Evolutionary conservation across 805 yeast species (phyloP), one percentile per base, ranked within the genome.

Genomic region (Candida chilensis): DNA sequence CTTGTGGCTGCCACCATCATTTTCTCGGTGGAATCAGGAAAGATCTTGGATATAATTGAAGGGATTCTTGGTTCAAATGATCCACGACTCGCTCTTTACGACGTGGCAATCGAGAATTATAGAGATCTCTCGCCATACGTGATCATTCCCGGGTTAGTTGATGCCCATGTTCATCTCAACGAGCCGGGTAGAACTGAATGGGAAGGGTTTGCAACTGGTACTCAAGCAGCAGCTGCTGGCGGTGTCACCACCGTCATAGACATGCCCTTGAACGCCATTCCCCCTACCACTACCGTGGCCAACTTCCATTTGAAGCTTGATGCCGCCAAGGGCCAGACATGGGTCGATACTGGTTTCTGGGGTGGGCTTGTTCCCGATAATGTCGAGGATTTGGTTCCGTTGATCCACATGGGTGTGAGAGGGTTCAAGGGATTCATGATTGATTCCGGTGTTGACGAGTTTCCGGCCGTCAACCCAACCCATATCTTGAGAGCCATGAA

Each of bases 171-270:
- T 16, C 97, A 88, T 47, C 60, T 88, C 42, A 90, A 90, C 52
- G 97, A 90, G 47, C 96, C 97, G 0, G 97, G 97, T n/a, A 64
- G 96, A 42, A 88, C 96, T 1, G 95, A 87, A 38, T 88, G 97
- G 97, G 97, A 88, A 54, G 97, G 97, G 2, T 88, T 90, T 50
- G 95, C 78, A n/a, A 81, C 95, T 0, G 97, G 97, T 0, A 88
- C 97, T 0, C 78, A 79, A 48, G 83, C 95, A 2, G 96, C 96
- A 0, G 94, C 94, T 0, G 68, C 88, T 9, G 97, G 97, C 12
- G 97, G 97, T 34, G 96, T 88, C 29, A 88, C 97, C 16, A 87
- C 96, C 0, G 94, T 88, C 13, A 71, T 88, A 13, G 97, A 88
- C 51, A 88, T 88, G 97, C 97, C 97, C 0, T 60, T 88, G 48